These are phyloP conservation scores for Amylostereum areolatum DNA, from an alignment of 1,284 basidiomycete species.

Conservation along the genomic window DNA sequence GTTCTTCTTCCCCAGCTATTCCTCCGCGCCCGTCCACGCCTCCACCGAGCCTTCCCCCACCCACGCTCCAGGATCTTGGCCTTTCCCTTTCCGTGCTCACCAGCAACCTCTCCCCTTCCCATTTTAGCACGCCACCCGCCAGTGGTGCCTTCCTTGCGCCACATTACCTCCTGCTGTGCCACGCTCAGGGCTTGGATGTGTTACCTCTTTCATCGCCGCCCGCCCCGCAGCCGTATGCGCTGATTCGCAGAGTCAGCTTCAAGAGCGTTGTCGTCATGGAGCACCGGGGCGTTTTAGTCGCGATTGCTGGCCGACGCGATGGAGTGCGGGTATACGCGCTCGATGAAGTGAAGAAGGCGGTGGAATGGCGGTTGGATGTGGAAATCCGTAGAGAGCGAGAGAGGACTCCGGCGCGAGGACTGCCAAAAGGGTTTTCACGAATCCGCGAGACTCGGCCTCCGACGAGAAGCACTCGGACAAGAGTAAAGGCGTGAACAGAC, in stretches of 20 bases:
- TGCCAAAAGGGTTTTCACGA: slow-evolving; percentile 40
- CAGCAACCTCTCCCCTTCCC: slow-evolving; percentile 60
- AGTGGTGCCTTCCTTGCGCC: slow-evolving; percentile 74
- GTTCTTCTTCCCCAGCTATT: slow-evolving; percentile 42
- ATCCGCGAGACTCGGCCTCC: slow-evolving; percentile 17
- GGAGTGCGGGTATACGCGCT: slow-evolving; percentile 80
- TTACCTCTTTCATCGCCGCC: slow-evolving; percentile 69
- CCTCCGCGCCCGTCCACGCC: slow-evolving; percentile 54
- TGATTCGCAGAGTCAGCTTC: slow-evolving; percentile 73
- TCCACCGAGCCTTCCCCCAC: slow-evolving; percentile 63
- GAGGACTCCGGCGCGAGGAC: slow-evolving; percentile 56
- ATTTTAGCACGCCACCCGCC: slow-evolving; percentile 68
- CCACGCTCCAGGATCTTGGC: slow-evolving; percentile 69
- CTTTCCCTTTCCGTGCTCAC: slow-evolving; percentile 64
- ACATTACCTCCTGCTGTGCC: slow-evolving; percentile 76
- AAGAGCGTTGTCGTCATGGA: slow-evolving; percentile 86
- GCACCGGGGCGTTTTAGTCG: slow-evolving; percentile 77
- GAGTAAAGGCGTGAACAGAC: slow-evolving; percentile 10
- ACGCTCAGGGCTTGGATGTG: slow-evolving; percentile 76
- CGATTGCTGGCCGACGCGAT: slow-evolving; percentile 75
- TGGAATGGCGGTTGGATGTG: slow-evolving; percentile 81
- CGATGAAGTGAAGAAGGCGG: slow-evolving; percentile 74
- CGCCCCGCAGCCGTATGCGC: slow-evolving; percentile 65
- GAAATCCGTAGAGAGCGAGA: slow-evolving; percentile 71
- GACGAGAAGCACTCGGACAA: slow-evolving; percentile 32